A percentile compares a stretch with the other conserved stretches of the same genome.
phyloP scores from a whole-genome alignment of 345 rosid genomes.

The Eucalyptus cloeziana region DNA sequence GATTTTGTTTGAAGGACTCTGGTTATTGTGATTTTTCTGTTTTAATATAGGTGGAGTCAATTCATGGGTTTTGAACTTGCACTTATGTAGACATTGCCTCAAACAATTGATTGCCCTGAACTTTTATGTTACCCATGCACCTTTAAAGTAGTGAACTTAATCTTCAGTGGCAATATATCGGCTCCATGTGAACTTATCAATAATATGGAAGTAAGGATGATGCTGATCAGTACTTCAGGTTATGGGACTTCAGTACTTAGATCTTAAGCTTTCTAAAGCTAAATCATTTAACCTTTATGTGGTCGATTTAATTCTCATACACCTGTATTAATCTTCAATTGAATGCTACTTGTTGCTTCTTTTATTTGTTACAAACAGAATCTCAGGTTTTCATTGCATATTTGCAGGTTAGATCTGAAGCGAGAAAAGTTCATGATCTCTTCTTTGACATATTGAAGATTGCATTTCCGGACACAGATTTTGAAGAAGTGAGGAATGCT shows the following conservation, averaged over 20 bases:
- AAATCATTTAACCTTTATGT: neutral
- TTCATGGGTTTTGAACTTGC: neutral
- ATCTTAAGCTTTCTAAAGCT: neutral
- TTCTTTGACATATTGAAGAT: constrained; percentile 92
- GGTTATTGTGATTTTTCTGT: neutral
- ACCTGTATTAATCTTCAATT: neutral
- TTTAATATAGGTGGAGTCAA: neutral
- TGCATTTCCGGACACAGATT: constrained; percentile 84
- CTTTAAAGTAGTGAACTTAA: neutral
- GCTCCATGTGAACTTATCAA: neutral
- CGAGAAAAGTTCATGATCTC: constrained; percentile 92
- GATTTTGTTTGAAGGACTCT: neutral
- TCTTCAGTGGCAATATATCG: neutral
- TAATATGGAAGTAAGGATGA: neutral
- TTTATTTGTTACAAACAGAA: neutral
- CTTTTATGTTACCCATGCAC: neutral
- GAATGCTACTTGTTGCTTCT: neutral
- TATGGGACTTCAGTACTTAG: neutral
- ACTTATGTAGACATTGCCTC: neutral
- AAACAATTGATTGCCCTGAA: neutral
- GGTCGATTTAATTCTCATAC: neutral
- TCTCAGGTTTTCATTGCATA: neutral
- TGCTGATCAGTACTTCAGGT: neutral
- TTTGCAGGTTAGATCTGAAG: constrained; percentile 87
- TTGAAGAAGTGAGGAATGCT: constrained; percentile 66